Evolutionary conservation across 1,284 basidiomycete genomes (phyloP), one percentile per base, ranked within the genome.

Genomic region (Cerrena zonata): DNA sequence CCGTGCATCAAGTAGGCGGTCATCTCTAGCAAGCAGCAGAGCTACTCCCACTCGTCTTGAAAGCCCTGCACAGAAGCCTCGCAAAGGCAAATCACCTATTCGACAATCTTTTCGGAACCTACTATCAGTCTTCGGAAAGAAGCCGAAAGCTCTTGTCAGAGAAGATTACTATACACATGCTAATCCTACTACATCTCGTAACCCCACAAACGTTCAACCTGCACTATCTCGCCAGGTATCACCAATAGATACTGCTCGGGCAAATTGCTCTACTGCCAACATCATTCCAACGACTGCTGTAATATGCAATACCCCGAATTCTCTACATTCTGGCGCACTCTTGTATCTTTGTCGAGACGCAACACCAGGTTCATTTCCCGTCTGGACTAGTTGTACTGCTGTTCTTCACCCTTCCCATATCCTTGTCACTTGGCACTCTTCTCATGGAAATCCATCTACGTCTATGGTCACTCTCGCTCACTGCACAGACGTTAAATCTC

Each of bases 71-170:
- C 56, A 60, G 45, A 59, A 55, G 53, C 62, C 58, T 47, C 55
- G 53, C 45, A 65, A 64, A 51, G 58, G 59, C 15, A 60, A 65
- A n/a, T 83, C 80, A 15, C 80, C 80, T 2, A 69, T 87, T 41
- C 76, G 82, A 30, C 78, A 79, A 59, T 87, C 84, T 21, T 71
- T 88, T 58, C 75, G 77, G 39, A 86, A 81, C 58, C 65, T 87
- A 22, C 66, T 88, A 38, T 77, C 82, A 2, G 76, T 80, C 2
- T 75, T 88, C 68, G 84, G 76, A 67, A 85, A 80, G 64, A 72
- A 65, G 65, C 75, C 30, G 30, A 34, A 65, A 52, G 66, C 56
- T 47, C 24, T 4, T 23, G n/a, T 13, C 18, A 42, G 15, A 42
- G 41, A 42, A n/a, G 41, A 24, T 22, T 15, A 19, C 3, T 42